Base-by-base conservation (phyloP, 495 filamentous ascomycete species). In the Ascobolus immersus region DNA sequence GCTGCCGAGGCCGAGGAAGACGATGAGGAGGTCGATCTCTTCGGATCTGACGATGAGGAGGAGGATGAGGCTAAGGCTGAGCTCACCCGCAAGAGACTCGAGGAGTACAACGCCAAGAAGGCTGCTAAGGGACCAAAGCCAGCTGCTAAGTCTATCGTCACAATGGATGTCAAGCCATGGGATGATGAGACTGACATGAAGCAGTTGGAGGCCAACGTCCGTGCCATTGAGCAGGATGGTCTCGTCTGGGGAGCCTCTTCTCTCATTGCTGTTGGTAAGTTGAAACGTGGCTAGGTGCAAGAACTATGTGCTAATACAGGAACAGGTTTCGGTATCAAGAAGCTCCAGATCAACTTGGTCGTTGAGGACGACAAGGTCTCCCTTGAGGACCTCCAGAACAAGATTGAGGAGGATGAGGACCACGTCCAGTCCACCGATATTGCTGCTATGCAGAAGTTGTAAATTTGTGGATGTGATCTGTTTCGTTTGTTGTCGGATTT, bases 261-360 rank as follows among this genome's bases (percentile, higher is more conserved):
- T 63, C 59, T 91, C 39, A 74, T 90, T 25, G 53, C 81, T 35
- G 73, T 94, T 40, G 67, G n/a, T n/a, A n/a, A n/a, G n/a, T n/a
- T n/a, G n/a, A n/a, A n/a, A n/a, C n/a, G n/a, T n/a, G n/a, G n/a
- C n/a, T n/a, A n/a, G n/a, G n/a, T n/a, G n/a, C n/a, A n/a, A n/a
- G n/a, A n/a, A n/a, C n/a, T n/a, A n/a, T n/a, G n/a, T n/a, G 70
- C n/a, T n/a, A n/a, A n/a, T n/a, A n/a, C n/a, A n/a, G n/a, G n/a
- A n/a, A n/a, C n/a, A n/a, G n/a, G 80, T 50, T 96, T 81, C 67
- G 89, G 89, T 60, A 90, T 96, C 64, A 92, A 86, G 73, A 94
- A 94, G 70, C 69, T 96, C 40, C 89, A 94, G 67, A 89, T 96
- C 67, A 94, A 76, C 69, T 54, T 93, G 40, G 81, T 94, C 43